Evolutionary conservation across 441 rosid species (phyloP), one percentile per base, ranked within the genome.

Genomic region (Isatis lusitanica): DNA sequence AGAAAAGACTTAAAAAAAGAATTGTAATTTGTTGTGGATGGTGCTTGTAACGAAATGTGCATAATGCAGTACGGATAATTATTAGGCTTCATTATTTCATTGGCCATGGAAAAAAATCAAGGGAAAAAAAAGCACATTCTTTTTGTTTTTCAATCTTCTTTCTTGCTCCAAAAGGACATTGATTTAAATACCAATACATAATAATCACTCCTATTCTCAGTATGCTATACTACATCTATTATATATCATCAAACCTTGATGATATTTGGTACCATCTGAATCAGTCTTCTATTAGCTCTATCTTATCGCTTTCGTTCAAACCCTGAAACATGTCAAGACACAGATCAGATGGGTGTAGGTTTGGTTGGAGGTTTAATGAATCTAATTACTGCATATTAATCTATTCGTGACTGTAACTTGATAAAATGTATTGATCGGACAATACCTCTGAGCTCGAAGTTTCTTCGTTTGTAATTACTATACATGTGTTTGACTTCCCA

Each of bases 221-320:
- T 39, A 70, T 53, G 33, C 71, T 70, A 64, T 70, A 63, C 70
- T 70, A 59, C 3, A 36, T 60, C 35, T 24, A 46, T 33, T 33
- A 46, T 26, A 26, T 26, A 26, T 47, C 75, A 39, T 40, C 68
- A 58, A 46, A 61, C 69, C 68, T 51, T 15, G 76, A 47, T 64
- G 59, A 30, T 12, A 44, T 36, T 9, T 17, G 46, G 61, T 18
- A 51, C 58, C 74, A 64, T 80, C 75, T 73, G 66, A 69, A 74
- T 67, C 90, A 66, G 71, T 55, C 76, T 26, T 69, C 70, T 36
- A 75, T 39, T 15, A 69, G 74, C 48, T 76, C 78, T 51, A 90
- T 66, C 78, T 81, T 68, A 35, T 69, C 63, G 67, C 92, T 69
- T 15, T 80, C 90, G 81, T 90, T 87, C 39, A 94, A 89, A 70